These are phyloP conservation scores for Pisolithus tinctorius DNA, from an alignment of 768 basidiomycete genomes.

Conservation along the genomic window DNA sequence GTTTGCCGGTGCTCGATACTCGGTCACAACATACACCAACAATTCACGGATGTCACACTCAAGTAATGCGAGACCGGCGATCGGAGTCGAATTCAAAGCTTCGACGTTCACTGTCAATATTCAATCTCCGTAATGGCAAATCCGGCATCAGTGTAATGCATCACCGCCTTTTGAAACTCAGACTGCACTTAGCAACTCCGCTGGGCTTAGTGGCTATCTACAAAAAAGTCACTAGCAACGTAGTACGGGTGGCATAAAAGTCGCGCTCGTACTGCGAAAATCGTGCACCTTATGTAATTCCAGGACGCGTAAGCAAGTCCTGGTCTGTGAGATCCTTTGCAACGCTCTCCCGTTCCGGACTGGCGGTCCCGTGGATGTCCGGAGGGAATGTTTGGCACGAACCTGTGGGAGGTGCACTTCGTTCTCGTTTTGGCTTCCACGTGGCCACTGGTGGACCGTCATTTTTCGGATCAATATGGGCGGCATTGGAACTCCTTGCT, in stretches of 20 bases:
- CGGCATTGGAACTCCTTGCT: slow-evolving; percentile 30
- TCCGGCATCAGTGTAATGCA: too few relatives aligned
- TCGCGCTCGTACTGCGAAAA: slow-evolving; percentile 1
- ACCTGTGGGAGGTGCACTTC: slow-evolving; percentile 51
- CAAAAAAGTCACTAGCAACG: slow-evolving; percentile 51
- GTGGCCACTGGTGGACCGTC: slow-evolving; percentile 36
- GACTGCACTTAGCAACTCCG: too few relatives aligned
- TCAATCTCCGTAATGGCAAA: too few relatives aligned
- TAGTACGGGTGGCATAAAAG: slow-evolving; percentile 40
- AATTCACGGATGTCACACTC: too few relatives aligned
- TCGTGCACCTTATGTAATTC: slow-evolving; percentile 38
- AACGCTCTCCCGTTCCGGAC: neutral
- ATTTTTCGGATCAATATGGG: slow-evolving; percentile 36
- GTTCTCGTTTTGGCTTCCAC: slow-evolving; percentile 48
- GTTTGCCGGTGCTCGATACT: neutral
- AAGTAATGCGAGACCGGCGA: too few relatives aligned
- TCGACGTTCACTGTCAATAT: too few relatives aligned
- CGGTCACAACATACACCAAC: neutral
- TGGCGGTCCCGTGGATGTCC: neutral
- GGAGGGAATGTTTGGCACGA: slow-evolving; percentile 12
- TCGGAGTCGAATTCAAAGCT: too few relatives aligned
- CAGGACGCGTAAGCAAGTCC: slow-evolving; percentile 51
- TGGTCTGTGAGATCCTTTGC: slow-evolving; percentile 42
- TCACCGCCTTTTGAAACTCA: too few relatives aligned
- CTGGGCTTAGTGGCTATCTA: neutral